These are phyloP conservation scores for Amniculicola lignicola DNA, from an alignment of 495 filamentous ascomycete genomes.

Conservation along the genomic window DNA sequence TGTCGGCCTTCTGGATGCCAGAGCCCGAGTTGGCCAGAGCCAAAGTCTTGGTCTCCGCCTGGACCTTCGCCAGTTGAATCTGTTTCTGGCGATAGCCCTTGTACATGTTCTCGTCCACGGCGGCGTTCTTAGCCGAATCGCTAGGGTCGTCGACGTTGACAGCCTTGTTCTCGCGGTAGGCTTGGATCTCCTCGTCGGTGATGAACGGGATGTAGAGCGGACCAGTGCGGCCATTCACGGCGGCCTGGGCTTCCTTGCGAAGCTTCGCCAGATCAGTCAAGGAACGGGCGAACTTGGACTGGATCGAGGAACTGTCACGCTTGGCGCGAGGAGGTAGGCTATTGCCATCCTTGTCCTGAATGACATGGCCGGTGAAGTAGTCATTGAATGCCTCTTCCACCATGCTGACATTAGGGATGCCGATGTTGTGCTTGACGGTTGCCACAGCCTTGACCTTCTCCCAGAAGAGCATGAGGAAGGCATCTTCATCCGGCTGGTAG, in stretches of 20 bases:
- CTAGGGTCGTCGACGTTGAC: neutral
- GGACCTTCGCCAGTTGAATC: too few species aligned
- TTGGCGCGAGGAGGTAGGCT: neutral
- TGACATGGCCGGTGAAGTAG: slow-evolving; percentile 1
- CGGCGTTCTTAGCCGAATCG: neutral
- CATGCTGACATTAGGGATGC: neutral
- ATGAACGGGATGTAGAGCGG: neutral
- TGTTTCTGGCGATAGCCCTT: too few species aligned
- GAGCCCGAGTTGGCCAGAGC: too few species aligned
- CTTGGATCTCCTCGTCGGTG: neutral
- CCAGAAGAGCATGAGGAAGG: neutral
- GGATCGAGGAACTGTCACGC: neutral
- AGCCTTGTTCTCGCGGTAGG: neutral
- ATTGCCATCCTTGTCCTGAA: neutral
- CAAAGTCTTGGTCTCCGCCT: too few species aligned
- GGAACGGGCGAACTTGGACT: slow-evolving; percentile 1
- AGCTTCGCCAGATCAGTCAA: neutral
- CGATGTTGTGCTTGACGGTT: neutral
- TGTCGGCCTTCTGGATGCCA: too few species aligned
- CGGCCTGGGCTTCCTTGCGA: neutral
- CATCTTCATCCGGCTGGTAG: slow-evolving; percentile 1
- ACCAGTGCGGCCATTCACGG: neutral
- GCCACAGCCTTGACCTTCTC: neutral
- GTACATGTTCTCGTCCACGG: too few species aligned
- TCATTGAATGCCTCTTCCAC: slow-evolving; percentile 8